Evolutionary conservation across 495 filamentous ascomycete genomes (phyloP).

Genomic region (Podospora conica): DNA sequence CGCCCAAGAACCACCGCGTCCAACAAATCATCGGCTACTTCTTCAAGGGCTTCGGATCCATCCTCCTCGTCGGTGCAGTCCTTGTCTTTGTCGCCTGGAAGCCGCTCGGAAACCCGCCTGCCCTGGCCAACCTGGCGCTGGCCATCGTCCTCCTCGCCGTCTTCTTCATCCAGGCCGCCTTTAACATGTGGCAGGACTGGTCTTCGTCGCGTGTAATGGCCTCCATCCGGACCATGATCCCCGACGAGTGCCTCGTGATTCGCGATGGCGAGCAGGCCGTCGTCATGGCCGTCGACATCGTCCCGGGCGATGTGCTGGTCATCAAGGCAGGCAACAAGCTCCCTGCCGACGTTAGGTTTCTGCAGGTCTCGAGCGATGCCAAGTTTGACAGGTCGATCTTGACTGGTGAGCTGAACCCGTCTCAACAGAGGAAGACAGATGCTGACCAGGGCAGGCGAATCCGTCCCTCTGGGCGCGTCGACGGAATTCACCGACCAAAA

Average conservation of each 20-base stretch:
- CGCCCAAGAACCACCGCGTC: conserved; percentile 50
- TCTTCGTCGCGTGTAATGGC: conserved; percentile 58
- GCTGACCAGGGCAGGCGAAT: conserved; percentile 43
- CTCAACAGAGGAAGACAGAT: neutral
- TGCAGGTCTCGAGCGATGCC: conserved; percentile 56
- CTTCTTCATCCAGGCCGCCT: conserved; percentile 62
- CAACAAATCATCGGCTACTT: conserved; percentile 58
- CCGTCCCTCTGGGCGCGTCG: conserved; percentile 53
- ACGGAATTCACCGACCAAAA: conserved; percentile 59
- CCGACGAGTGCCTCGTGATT: conserved; percentile 56
- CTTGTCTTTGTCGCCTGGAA: conserved; percentile 66
- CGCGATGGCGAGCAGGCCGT: conserved; percentile 48
- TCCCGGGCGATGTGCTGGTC: conserved; percentile 58
- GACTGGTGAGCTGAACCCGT: conserved; percentile 44
- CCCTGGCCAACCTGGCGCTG: conserved; percentile 57
- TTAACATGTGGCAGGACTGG: conserved; percentile 61
- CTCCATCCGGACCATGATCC: conserved; percentile 62
- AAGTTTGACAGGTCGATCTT: conserved; percentile 68
- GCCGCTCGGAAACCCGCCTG: conserved; percentile 61
- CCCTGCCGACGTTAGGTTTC: conserved; percentile 63
- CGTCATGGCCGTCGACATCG: conserved; percentile 52
- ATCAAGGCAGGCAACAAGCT: conserved; percentile 62
- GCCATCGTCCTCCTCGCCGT: conserved; percentile 60
- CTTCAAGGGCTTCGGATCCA: conserved; percentile 62
- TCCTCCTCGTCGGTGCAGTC: conserved; percentile 56